Percentiles rank a stretch among this genome's conserved stretches.
Conservation (phyloP, 129 eudicot genomes). For the Helichrysum umbraculigerum region DNA sequence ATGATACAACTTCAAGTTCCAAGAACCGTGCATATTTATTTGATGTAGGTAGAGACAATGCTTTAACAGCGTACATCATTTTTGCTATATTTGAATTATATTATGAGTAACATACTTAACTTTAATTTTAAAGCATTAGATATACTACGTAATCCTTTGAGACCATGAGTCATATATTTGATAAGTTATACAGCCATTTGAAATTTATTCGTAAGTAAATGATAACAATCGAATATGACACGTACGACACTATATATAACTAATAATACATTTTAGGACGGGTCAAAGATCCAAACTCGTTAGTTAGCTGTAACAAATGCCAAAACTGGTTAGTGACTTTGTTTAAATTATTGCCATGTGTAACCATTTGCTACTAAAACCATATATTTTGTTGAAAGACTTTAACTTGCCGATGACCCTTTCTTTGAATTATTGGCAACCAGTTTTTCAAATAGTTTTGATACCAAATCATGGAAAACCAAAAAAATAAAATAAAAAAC, state of each 20-base stretch:
- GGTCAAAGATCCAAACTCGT: neutral
- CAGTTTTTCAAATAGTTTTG: too few species aligned
- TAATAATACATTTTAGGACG: neutral
- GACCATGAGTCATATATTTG: neutral
- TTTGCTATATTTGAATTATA: too few species aligned
- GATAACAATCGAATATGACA: neutral
- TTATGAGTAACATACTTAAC: too few species aligned
- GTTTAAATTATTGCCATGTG: neutral
- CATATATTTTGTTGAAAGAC: too few species aligned
- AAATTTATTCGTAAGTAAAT: too few species aligned
- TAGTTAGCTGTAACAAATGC: neutral
- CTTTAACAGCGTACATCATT: too few species aligned
- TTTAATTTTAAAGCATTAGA: too few species aligned
- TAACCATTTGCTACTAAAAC: neutral
- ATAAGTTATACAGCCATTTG: neutral
- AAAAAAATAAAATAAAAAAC: neutral
- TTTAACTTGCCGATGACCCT: neutral
- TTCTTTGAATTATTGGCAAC: neutral
- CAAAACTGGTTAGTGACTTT: neutral
- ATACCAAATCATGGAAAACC: too few species aligned
- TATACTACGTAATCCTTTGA: neutral
- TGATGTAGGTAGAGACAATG: too few species aligned
- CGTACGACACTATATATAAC: neutral
- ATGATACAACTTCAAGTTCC: too few species aligned
- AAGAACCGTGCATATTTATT: too few species aligned